Percentiles rank a stretch among this genome's conserved stretches.
phyloP scores from a whole-genome alignment of 345 rosid species.

The Rhodamnia argentea region DNA sequence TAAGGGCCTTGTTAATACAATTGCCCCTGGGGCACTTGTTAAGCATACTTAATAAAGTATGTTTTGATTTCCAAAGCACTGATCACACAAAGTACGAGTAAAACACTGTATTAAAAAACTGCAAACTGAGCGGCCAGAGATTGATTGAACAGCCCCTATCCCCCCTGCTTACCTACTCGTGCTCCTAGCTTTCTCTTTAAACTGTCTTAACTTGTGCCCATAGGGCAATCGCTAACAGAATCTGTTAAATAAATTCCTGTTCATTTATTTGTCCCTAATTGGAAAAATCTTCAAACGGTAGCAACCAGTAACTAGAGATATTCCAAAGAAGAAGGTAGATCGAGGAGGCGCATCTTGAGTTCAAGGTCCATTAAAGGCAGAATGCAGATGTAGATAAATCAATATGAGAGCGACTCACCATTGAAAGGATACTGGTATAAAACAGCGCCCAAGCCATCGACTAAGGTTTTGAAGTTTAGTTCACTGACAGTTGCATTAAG shows the following conservation, averaged over 20 bases:
- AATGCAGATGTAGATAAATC: neutral
- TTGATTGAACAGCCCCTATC: too few relatives aligned
- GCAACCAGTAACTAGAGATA: neutral
- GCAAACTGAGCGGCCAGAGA: neutral
- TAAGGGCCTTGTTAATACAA: neutral
- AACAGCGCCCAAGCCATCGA: constrained; percentile 91
- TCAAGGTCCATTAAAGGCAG: neutral
- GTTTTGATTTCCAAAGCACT: neutral
- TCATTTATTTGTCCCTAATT: neutral
- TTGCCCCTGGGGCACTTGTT: neutral
- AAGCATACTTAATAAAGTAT: neutral
- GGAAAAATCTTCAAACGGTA: neutral
- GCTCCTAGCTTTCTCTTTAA: neutral
- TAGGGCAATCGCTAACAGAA: neutral
- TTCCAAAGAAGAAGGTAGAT: neutral
- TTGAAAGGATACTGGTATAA: constrained; percentile 87
- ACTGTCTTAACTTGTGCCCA: neutral
- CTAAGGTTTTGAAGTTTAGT: constrained; percentile 87
- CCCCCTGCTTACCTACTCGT: too few relatives aligned
- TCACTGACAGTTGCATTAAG: constrained; percentile 91
- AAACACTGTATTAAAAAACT: neutral
- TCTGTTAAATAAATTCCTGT: neutral
- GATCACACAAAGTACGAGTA: neutral
- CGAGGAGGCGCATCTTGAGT: neutral
- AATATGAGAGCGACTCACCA: constrained; percentile 25